phyloP scores from a whole-genome alignment of 2,329 filamentous ascomycete species.

The Aspergillus cejpii region DNA sequence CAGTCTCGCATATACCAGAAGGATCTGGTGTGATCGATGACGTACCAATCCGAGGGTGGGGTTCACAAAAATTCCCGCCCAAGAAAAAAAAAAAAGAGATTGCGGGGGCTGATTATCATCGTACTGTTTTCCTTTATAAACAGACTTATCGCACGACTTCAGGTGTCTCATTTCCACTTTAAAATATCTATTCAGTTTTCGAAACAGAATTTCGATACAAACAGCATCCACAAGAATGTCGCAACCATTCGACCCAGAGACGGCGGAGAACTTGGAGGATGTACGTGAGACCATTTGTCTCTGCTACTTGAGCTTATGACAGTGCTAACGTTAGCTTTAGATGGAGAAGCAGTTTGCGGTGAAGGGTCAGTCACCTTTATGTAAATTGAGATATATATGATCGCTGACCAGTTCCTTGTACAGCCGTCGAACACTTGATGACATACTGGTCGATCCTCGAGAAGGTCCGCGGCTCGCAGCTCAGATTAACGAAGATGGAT shows the following conservation, averaged over 20 bases:
- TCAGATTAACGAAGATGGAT: conserved; percentile 89
- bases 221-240: conserved; percentile 28
- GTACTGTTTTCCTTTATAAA: conserved; percentile 4
- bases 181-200: background rate
- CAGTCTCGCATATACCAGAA: background rate
- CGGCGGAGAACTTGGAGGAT: conserved; percentile 64
- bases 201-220: background rate
- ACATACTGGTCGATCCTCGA: conserved; percentile 97
- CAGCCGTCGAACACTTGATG: conserved; percentile 85
- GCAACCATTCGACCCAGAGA: conserved; percentile 50
- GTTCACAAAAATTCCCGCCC: conserved; percentile 22
- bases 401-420: conserved; percentile 8
- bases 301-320: conserved; percentile 1
- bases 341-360: conserved; percentile 99
- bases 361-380: conserved; percentile 56
- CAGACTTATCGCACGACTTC: background rate
- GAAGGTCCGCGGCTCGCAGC: conserved; percentile 75
- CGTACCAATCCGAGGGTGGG: conserved; percentile 10
- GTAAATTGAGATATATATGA: background rate
- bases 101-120: conserved; percentile 24
- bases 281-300: conserved; percentile 38
- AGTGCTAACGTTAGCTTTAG: conserved; percentile 43
- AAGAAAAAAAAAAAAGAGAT: conserved; percentile 24
- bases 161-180: background rate
- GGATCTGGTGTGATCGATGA: conserved; percentile 10